Evolutionary conservation across 257 asterid genomes (phyloP).

Genomic region (Haberlea rhodopensis): DNA sequence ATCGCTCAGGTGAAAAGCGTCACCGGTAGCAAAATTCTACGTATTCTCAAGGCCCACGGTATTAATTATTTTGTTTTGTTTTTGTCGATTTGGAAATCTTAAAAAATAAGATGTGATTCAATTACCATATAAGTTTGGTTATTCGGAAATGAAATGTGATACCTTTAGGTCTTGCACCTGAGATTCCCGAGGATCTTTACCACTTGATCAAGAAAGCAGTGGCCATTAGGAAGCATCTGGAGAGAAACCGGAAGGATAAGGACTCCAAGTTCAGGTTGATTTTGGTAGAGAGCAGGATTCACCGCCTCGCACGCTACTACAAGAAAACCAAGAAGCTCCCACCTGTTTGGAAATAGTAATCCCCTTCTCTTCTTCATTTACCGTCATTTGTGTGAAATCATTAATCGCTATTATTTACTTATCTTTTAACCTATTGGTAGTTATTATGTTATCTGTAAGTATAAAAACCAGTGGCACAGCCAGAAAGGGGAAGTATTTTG

Average conservation of each 20-base stretch:
- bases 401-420: not conserved
- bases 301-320: conserved; percentile 50
- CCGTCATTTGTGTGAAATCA: not conserved
- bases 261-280: conserved; percentile 52
- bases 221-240: conserved; percentile 53
- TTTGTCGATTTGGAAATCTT: too few relatives aligned
- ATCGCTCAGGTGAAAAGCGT: conserved; percentile 54
- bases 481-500: too few relatives aligned
- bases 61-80: not conserved
- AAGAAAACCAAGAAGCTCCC: conserved; percentile 60
- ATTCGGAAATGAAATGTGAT: not conserved
- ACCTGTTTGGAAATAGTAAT: conserved; percentile 58
- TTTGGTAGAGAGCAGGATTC: conserved; percentile 56
- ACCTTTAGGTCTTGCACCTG: conserved; percentile 63
- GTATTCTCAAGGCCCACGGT: conserved; percentile 58
- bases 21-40: conserved; percentile 48
- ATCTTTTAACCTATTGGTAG: not conserved
- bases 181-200: conserved; percentile 55
- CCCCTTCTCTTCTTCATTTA: not conserved
- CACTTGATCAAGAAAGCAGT: conserved; percentile 55
- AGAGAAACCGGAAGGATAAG: conserved; percentile 55
- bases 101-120: conserved; percentile 9
- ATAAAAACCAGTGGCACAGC: not conserved
- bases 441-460: not conserved
- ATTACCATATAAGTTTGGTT: not conserved